phyloP scores from a whole-genome alignment of 257 asterid species.

The Solanum dulcamara region DNA sequence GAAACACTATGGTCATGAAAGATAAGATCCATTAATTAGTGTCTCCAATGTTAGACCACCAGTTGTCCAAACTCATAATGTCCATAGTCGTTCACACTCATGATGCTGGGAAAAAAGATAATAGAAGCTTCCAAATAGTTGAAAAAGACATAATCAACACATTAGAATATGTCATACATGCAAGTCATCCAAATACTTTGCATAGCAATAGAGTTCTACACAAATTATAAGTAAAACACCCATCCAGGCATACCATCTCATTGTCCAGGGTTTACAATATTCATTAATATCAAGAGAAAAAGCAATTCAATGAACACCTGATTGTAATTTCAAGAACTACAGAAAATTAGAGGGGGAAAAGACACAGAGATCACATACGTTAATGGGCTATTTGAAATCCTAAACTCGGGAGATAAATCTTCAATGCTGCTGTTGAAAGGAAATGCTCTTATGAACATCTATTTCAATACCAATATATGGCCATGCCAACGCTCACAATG shows the following conservation, averaged over 20 bases:
- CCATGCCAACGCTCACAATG: not conserved
- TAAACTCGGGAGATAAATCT: not conserved
- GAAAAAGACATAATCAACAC: not conserved
- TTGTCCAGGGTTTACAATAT: not conserved
- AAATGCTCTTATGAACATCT: not conserved
- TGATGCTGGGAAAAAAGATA: not conserved
- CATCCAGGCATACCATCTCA: not conserved
- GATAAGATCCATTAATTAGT: not conserved
- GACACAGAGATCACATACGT: not conserved
- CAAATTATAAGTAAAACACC: not conserved
- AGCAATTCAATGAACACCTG: not conserved
- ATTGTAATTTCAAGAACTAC: not conserved
- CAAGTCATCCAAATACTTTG: not conserved
- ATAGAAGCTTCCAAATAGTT: not conserved
- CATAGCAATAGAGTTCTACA: not conserved
- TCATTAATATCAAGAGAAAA: not conserved
- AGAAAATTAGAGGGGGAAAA: not conserved
- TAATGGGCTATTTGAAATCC: not conserved
- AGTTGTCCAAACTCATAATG: not conserved
- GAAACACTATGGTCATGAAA: not conserved
- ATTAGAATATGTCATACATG: not conserved
- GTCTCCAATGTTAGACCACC: not conserved
- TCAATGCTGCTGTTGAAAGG: not conserved
- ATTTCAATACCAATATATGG: not conserved
- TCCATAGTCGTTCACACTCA: not conserved